Percentiles rank a stretch among this genome's conserved stretches.
phyloP scores from a whole-genome alignment of 1,284 basidiomycete genomes.

The Grifola frondosa region DNA sequence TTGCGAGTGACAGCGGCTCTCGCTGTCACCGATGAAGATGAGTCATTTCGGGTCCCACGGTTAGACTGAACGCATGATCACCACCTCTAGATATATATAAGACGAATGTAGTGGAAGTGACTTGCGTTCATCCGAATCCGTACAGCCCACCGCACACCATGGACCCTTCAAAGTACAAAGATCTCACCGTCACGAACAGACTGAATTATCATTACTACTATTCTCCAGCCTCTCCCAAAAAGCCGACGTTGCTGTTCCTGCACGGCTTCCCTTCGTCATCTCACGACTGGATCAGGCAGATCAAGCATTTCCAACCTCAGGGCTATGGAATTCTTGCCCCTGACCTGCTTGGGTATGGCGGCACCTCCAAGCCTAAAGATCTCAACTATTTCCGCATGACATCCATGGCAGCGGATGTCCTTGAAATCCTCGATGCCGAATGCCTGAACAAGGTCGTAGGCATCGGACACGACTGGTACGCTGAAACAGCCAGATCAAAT shows the following conservation, averaged over 20 bases:
- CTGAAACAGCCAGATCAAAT: slow-evolving; percentile 1
- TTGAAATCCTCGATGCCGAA: slow-evolving; percentile 44
- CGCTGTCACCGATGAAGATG: too few relatives aligned
- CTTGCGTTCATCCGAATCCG: too few relatives aligned
- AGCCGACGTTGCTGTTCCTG: slow-evolving; percentile 27
- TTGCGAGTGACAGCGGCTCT: too few relatives aligned
- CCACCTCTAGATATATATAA: too few relatives aligned
- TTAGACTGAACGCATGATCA: too few relatives aligned
- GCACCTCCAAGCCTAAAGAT: slow-evolving; percentile 46
- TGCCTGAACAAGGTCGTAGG: slow-evolving; percentile 35
- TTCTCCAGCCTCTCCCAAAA: slow-evolving; percentile 14
- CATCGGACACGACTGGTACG: slow-evolving; percentile 34
- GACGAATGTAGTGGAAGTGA: too few relatives aligned
- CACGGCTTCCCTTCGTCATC: slow-evolving; percentile 33
- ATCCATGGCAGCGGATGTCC: slow-evolving; percentile 39
- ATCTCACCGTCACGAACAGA: slow-evolving; percentile 17
- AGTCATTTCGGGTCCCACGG: too few relatives aligned
- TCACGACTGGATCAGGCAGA: slow-evolving; percentile 29
- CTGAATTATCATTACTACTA: slow-evolving; percentile 37
- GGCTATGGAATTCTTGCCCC: slow-evolving; percentile 51
- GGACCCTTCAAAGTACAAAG: slow-evolving; percentile 30
- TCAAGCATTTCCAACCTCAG: slow-evolving; percentile 30
- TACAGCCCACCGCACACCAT: too few relatives aligned
- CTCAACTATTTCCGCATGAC: slow-evolving; percentile 36
- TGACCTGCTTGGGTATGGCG: slow-evolving; percentile 52